phyloP scores from a whole-genome alignment of 331 rosid genomes.

The Acacia concinna region DNA sequence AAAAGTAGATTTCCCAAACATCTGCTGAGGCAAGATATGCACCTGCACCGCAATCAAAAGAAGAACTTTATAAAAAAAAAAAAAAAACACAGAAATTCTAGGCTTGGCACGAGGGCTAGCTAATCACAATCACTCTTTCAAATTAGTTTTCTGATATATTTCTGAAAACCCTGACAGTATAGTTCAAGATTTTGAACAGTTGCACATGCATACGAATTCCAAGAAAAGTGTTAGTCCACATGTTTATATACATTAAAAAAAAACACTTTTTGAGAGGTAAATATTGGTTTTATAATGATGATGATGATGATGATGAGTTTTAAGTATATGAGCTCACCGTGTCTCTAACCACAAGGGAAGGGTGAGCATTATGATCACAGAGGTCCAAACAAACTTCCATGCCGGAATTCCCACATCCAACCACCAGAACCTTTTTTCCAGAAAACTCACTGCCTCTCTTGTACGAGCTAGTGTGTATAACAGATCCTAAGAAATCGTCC shows the following conservation, averaged over 20 bases:
- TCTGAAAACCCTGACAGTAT: not conserved
- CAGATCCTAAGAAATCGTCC: conserved; percentile 55
- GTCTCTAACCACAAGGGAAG: conserved; percentile 77
- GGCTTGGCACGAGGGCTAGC: not conserved
- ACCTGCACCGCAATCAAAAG: conserved; percentile 48
- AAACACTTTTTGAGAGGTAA: too few species aligned
- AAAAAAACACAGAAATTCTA: not conserved
- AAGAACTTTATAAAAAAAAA: not conserved
- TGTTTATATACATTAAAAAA: not conserved
- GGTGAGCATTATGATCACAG: conserved; percentile 72
- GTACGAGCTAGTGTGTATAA: conserved; percentile 69
- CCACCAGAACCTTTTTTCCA: conserved; percentile 80
- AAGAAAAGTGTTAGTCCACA: conserved; percentile 1
- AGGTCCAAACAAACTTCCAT: conserved; percentile 95
- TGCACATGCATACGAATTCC: conserved; percentile 1
- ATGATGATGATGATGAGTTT: not conserved
- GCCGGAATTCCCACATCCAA: conserved; percentile 97
- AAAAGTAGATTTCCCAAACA: conserved; percentile 92
- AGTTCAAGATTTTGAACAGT: not conserved
- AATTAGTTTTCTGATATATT: not conserved
- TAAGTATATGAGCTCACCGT: conserved; percentile 51
- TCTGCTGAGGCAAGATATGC: conserved; percentile 89
- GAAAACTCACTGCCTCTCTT: conserved; percentile 65
- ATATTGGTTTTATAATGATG: not conserved
- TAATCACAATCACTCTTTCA: not conserved